phyloP scores from a whole-genome alignment of 306 rosid species.

The Quillaja saponaria region DNA sequence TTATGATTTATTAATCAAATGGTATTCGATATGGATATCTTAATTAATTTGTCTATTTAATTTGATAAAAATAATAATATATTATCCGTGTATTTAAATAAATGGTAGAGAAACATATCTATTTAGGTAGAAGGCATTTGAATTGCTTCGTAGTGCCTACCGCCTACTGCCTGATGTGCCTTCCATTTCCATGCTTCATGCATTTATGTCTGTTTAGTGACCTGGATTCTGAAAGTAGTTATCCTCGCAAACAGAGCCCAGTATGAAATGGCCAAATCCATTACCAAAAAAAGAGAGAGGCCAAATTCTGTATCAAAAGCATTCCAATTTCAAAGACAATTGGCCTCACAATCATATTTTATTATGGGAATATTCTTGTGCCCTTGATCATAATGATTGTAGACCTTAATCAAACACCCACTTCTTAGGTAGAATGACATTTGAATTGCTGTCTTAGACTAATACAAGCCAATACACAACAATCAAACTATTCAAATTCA shows the following conservation, averaged over 20 bases:
- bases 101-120: no score
- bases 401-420: neutral
- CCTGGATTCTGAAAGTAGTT: constrained; percentile 25
- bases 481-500: constrained; percentile 4
- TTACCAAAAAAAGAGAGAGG: no score
- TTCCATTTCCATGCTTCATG: constrained; percentile 17
- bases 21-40: no score
- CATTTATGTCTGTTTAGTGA: constrained; percentile 18
- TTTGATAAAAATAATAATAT: no score
- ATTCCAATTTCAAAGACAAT: constrained; percentile 15
- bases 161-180: constrained; percentile 10
- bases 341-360: neutral
- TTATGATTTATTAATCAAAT: no score
- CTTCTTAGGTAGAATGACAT: constrained; percentile 8
- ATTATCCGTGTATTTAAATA: no score
- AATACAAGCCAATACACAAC: constrained; percentile 31
- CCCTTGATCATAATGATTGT: neutral
- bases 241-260: constrained; percentile 24
- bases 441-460: neutral
- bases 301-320: neutral
- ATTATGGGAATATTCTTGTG: neutral
- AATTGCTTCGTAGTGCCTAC: neutral
- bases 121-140: constrained; percentile 35
- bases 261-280: no score
- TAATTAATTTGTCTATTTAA: no score